These are phyloP conservation scores for Aspergillus floridensis DNA, from an alignment of 2,329 filamentous ascomycete species.

Conservation along the genomic window DNA sequence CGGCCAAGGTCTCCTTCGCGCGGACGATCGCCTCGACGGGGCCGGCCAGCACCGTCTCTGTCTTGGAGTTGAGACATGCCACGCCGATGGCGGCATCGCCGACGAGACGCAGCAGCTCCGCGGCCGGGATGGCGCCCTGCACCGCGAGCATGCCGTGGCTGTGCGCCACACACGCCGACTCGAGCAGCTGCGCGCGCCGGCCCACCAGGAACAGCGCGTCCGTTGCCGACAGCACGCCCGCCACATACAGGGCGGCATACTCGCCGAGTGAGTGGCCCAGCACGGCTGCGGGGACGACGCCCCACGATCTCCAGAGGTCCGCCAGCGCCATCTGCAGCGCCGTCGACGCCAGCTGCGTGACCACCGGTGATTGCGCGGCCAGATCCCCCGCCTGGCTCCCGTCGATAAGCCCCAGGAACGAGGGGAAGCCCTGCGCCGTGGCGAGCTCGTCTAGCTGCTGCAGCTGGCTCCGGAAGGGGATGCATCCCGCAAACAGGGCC, in stretches of 20 bases:
- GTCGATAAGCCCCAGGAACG: too few species aligned
- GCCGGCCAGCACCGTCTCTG: slow-evolving; percentile 66
- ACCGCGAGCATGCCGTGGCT: slow-evolving; percentile 67
- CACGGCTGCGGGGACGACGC: slow-evolving; percentile 48
- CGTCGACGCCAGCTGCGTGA: slow-evolving; percentile 38
- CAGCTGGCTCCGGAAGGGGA: too few species aligned
- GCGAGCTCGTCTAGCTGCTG: too few species aligned
- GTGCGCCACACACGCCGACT: slow-evolving; percentile 62
- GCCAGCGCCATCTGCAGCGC: slow-evolving; percentile 43
- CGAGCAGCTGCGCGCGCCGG: slow-evolving; percentile 63
- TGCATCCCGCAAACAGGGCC: too few species aligned
- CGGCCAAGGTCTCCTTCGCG: slow-evolving; percentile 45
- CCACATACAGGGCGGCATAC: slow-evolving; percentile 35
- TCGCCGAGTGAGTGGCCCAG: slow-evolving; percentile 49
- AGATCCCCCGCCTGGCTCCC: too few species aligned
- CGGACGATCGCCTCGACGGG: slow-evolving; percentile 55
- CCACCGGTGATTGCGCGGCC: slow-evolving; percentile 15
- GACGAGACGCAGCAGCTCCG: slow-evolving; percentile 41
- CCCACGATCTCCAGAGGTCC: slow-evolving; percentile 29
- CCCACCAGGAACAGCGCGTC: slow-evolving; percentile 65
- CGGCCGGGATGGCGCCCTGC: slow-evolving; percentile 33
- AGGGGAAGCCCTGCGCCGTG: too few species aligned
- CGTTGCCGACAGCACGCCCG: slow-evolving; percentile 35
- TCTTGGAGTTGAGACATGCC: slow-evolving; percentile 18
- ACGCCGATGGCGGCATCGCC: slow-evolving; percentile 28